Conservation (phyloP, 805 yeast species). For the Saccharomycopsis sp. region DNA sequence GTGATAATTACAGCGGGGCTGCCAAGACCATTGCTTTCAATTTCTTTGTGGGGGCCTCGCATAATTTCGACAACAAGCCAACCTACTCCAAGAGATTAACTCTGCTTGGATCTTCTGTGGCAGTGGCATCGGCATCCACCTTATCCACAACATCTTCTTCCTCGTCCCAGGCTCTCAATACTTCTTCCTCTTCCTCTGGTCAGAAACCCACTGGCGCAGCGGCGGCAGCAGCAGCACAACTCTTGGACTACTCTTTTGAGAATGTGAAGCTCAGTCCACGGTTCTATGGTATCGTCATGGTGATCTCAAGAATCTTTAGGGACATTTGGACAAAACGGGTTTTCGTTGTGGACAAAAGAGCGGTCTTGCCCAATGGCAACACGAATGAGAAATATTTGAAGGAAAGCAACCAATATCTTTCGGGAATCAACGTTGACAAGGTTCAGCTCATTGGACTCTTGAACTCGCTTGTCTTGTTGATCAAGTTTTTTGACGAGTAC, state of each 20-base stretch:
- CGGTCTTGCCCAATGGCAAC: conserved; percentile 30
- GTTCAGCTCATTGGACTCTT: conserved; percentile 37
- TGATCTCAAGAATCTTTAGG: conserved; percentile 69
- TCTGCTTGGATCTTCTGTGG: too few species aligned
- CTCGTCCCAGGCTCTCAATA: conserved; percentile 25
- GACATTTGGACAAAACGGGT: conserved; percentile 71
- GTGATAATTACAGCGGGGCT: conserved; percentile 50
- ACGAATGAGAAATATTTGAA: conserved; percentile 28
- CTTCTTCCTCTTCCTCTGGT: too few species aligned
- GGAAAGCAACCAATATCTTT: conserved; percentile 28
- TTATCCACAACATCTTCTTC: background rate
- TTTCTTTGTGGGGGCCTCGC: conserved; percentile 30
- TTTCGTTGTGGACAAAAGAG: conserved; percentile 34
- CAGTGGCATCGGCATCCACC: background rate
- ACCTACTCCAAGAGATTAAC: conserved; percentile 27
- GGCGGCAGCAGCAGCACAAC: too few species aligned
- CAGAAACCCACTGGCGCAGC: too few species aligned
- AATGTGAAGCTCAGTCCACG: conserved; percentile 86
- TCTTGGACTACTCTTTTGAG: conserved; percentile 42
- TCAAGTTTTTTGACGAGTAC: conserved; percentile 38
- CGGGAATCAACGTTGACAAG: conserved; percentile 34
- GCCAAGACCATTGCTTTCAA: conserved; percentile 36
- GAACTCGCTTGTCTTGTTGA: conserved; percentile 37
- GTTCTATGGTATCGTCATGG: conserved; percentile 77
- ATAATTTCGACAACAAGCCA: conserved; percentile 36